Evolutionary conservation across 805 yeast genomes (phyloP).

Genomic region (Peterozyma xylosa): DNA sequence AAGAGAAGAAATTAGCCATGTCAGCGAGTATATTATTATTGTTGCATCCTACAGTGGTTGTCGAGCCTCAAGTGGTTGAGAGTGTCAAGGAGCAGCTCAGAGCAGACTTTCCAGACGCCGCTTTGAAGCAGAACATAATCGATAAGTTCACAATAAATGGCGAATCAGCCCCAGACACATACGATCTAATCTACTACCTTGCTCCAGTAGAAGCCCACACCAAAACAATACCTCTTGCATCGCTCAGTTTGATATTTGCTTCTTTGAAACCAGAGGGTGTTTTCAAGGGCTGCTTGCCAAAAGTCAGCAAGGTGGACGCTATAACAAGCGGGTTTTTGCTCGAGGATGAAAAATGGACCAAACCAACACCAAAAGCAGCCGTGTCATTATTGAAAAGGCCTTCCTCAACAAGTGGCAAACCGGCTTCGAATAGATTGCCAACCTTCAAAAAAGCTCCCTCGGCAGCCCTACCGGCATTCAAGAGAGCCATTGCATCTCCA

Average conservation of each 20-base stretch:
- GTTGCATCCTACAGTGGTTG: conserved; percentile 62
- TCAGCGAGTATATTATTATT: conserved; percentile 29
- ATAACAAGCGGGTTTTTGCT: conserved; percentile 59
- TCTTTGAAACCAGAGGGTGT: conserved; percentile 36
- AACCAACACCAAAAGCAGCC: conserved; percentile 30
- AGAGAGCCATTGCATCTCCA: conserved; percentile 11
- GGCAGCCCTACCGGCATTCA: not conserved
- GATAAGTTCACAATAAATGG: conserved; percentile 47
- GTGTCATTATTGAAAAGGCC: conserved; percentile 16
- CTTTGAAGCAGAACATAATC: conserved; percentile 43
- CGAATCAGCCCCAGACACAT: conserved; percentile 29
- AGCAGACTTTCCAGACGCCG: conserved; percentile 18
- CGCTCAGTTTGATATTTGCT: conserved; percentile 30
- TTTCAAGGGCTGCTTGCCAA: conserved; percentile 46
- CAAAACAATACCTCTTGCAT: conserved; percentile 37
- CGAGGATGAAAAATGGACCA: conserved; percentile 42
- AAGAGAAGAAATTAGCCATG: not conserved
- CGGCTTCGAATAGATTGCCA: conserved; percentile 3
- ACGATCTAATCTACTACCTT: conserved; percentile 40
- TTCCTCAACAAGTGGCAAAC: not conserved
- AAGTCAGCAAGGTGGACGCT: conserved; percentile 49
- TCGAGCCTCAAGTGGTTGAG: conserved; percentile 41
- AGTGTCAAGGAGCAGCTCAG: conserved; percentile 25
- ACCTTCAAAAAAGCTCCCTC: conserved; percentile 17
- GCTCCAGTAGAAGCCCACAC: conserved; percentile 43